Base-by-base conservation (phyloP, 306 rosid genomes). In the Malus orientalis region DNA sequence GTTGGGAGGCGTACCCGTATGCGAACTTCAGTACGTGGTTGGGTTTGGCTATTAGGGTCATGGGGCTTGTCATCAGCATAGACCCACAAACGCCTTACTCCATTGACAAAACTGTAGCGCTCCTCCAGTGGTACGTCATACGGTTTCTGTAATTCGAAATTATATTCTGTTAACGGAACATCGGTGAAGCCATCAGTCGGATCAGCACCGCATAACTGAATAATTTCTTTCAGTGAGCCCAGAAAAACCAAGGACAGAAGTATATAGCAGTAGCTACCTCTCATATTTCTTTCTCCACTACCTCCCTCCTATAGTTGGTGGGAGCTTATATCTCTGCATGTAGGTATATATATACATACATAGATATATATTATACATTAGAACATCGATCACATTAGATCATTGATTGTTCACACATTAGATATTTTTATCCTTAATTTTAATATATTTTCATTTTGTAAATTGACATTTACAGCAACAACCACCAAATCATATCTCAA, bases 41-140 rank as follows among this genome's bases (percentile, higher is more conserved):
- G 83, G 29, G 90, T 87, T 15, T 15, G 76, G 69, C 85, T 84
- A 12, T 1, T 29, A 20, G 82, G 80, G 47, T 51, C 11, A 22
- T 74, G 82, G 11, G 90, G 87, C 81, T 77, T 75, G 80, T 87
- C 90, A 74, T 87, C 64, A 13, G 87, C 84, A 75, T 84, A 84
- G 64, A 87, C 88, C 86, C 88, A 87, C 8, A 84, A 36, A 14
- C 65, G 25, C 62, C 74, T 82, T 23, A 87, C 80, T 18, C 88
- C 88, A 33, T 87, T 55, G 20, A n/a, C 67, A 20, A 15, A 80
- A 32, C 79, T 84, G 30, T 84, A 84, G 30, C 85, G 70, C 49
- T 82, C 59, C 1, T 80, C 78, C 1, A 84, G 60, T 15, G 88
- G 83, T 49, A 82, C 72, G 67, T 84, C 76, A 32, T 75, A 75